Percentiles rank a stretch among this genome's conserved stretches.
phyloP scores from a whole-genome alignment of 768 basidiomycete species.

The Calocybe indica region DNA sequence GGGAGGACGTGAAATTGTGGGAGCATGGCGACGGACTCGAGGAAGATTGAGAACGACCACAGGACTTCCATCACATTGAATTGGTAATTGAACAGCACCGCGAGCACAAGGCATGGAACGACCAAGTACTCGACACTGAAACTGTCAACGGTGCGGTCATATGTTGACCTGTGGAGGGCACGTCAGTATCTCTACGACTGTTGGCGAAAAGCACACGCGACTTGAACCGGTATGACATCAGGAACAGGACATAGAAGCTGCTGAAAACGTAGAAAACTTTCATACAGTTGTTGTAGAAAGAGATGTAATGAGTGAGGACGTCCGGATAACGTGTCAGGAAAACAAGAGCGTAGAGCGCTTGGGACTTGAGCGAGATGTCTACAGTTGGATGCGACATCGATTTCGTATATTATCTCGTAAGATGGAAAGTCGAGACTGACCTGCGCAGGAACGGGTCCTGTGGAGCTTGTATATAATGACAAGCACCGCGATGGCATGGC shows the following conservation, averaged over 20 bases:
- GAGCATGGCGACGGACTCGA: slow-evolving; percentile 91
- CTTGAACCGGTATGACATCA: slow-evolving; percentile 60
- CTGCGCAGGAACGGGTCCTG: too few relatives aligned
- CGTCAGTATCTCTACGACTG: slow-evolving; percentile 50
- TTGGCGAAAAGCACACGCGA: slow-evolving; percentile 38
- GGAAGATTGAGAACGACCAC: slow-evolving; percentile 98
- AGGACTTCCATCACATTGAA: slow-evolving; percentile 71
- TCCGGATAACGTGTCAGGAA: slow-evolving; percentile 92
- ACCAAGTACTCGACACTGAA: slow-evolving; percentile 92
- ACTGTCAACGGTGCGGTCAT: slow-evolving; percentile 94
- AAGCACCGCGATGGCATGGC: too few relatives aligned
- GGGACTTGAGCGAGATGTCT: slow-evolving; percentile 98
- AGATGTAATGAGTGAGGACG: slow-evolving; percentile 74
- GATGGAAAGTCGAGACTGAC: too few relatives aligned
- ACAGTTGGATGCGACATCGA: too few relatives aligned
- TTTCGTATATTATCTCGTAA: too few relatives aligned
- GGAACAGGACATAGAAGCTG: slow-evolving; percentile 85
- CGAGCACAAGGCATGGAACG: slow-evolving; percentile 69
- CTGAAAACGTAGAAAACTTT: slow-evolving; percentile 93
- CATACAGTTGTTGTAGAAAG: slow-evolving; percentile 90
- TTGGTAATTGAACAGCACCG: slow-evolving; percentile 86
- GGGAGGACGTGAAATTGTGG: slow-evolving; percentile 97
- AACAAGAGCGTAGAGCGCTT: slow-evolving; percentile 84
- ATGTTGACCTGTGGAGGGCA: slow-evolving; percentile 64
- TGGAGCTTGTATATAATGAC: too few relatives aligned